phyloP scores from a whole-genome alignment of 352 stramenopile species.

The Globisporangium viniferum region DNA sequence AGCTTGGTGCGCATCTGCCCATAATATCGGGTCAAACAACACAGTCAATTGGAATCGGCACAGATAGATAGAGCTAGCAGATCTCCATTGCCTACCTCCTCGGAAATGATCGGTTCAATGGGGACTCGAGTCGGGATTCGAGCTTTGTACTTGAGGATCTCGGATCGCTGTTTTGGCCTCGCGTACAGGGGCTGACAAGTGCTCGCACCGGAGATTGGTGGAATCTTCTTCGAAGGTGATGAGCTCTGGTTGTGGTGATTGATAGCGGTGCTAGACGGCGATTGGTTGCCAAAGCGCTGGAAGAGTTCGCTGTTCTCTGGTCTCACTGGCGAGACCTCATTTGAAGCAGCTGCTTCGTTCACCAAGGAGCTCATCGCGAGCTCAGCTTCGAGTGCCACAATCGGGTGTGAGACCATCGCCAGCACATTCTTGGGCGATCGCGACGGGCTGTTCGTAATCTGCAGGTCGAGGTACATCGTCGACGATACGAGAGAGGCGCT shows the following conservation, averaged over 20 bases:
- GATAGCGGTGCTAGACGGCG: background rate
- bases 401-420: background rate
- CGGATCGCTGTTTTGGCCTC: constrained; percentile 1
- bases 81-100: background rate
- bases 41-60: no score
- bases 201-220: background rate
- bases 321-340: background rate
- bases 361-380: background rate
- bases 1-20: constrained; percentile 38
- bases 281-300: background rate
- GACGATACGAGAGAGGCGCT: background rate
- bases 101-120: constrained; percentile 12
- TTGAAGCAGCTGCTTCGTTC: background rate
- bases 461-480: background rate
- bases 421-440: background rate
- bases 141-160: background rate
- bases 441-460: background rate
- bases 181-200: background rate
- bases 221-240: background rate
- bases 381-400: constrained; percentile 3
- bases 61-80: background rate
- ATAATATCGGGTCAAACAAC: background rate
- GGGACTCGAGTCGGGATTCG: background rate
- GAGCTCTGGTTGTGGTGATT: background rate
- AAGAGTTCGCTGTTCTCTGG: background rate